phyloP scores from a whole-genome alignment of 306 rosid genomes.

The Trichosanthes truncata region DNA sequence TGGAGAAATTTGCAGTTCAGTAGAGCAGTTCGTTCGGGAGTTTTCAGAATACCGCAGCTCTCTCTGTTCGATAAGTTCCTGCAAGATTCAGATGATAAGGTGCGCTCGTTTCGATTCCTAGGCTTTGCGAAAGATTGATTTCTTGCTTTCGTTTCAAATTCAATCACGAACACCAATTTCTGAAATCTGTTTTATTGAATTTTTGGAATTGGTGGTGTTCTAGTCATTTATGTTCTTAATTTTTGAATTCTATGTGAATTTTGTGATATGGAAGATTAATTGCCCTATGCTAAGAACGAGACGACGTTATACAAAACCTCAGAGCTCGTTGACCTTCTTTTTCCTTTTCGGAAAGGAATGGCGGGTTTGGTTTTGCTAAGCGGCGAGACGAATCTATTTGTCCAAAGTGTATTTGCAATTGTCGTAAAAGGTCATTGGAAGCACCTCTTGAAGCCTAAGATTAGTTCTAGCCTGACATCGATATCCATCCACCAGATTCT shows the following conservation, averaged over 20 bases:
- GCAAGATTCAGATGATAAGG: not conserved
- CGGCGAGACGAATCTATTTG: slow-evolving; percentile 21
- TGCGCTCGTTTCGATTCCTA: not conserved
- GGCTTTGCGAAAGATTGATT: not conserved
- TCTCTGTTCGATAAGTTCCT: not conserved
- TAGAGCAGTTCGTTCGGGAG: not conserved
- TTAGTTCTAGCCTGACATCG: slow-evolving; percentile 34
- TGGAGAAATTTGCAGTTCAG: not conserved
- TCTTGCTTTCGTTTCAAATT: not conserved
- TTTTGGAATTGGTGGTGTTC: not conserved
- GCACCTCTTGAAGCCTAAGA: slow-evolving; percentile 40
- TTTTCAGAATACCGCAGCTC: not conserved
- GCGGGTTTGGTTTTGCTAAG: slow-evolving; percentile 23
- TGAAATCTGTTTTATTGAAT: not conserved
- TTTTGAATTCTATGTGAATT: not conserved
- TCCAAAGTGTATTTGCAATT: slow-evolving; percentile 37
- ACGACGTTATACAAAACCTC: not conserved
- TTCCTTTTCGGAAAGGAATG: slow-evolving; percentile 10
- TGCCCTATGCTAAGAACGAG: not conserved
- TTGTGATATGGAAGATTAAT: not conserved
- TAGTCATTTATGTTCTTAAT: not conserved
- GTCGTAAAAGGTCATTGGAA: slow-evolving; percentile 59
- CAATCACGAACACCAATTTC: not conserved
- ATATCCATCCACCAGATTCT: slow-evolving; percentile 45
- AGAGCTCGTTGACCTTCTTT: not conserved